Evolutionary conservation across 1,139 yeast genomes (phyloP), one percentile per base, ranked within the genome.

Genomic region (Pichia sp.): DNA sequence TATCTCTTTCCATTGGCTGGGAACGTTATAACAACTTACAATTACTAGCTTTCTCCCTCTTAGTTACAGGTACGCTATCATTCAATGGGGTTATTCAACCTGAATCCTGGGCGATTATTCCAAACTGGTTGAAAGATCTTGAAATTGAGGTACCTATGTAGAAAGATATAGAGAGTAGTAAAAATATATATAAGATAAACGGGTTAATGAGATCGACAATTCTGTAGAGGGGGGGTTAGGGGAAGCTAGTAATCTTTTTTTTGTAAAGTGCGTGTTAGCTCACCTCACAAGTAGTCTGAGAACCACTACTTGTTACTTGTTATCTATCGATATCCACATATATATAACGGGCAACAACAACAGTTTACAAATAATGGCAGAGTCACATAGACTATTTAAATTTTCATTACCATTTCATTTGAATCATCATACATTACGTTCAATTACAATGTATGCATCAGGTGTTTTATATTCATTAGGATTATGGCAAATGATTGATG

Each of bases 401-500:
- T 72, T 79, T 62, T 71, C 68, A 35, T 68, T 74, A n/a, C 51
- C 51, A 32, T 38, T 69, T 78, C 54, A 70, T 67, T 45, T 65
- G 79, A 31, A 88, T 84, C 45, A 79, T 79, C 43, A 46, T 51
- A 79, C 91, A 36, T 68, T 86, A 39, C 71, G 94, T 52, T 73
- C 89, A 2, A 63, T 75, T 31, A 94, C 95, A 9, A 89, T 84
- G 22, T 84, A 82, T 55, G 54, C 77, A 20, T 67, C 88, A 4
- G 95, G 94, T 2, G 85, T 80, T 1, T 67, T 81, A 43, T 91
- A 84, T 54, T 84, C 96, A 35, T 66, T 84, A 44, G 98, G 96
- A 10, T 80, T 89, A 59, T 91, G 96, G 93, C 67, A 82, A 28
- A 77, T 91, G 63, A 64, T 91, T 28, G 98, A 91, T 62, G 84